phyloP scores from a whole-genome alignment of 2,329 filamentous ascomycete genomes.

The Magnaporthiopsis incrustans region DNA sequence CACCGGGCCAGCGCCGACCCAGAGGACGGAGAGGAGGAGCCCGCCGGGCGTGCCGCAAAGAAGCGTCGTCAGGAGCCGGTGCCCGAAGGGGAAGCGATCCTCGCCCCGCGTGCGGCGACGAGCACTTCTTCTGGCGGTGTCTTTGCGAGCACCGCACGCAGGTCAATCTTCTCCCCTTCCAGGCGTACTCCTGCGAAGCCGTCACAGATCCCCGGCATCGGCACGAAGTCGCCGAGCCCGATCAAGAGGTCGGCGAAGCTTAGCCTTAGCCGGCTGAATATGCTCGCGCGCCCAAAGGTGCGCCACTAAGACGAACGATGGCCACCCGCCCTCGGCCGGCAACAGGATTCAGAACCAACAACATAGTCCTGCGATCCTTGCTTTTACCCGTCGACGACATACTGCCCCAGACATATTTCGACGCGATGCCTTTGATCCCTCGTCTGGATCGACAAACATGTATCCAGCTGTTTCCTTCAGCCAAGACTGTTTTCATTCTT shows the following conservation, averaged over 20 bases:
- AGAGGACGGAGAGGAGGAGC: slow-evolving; percentile 43
- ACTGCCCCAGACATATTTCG: not conserved
- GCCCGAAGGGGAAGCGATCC: slow-evolving; percentile 42
- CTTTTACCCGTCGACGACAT: not conserved
- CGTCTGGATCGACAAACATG: not conserved
- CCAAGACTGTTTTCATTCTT: not conserved
- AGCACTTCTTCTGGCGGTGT: slow-evolving; percentile 1
- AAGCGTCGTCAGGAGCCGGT: slow-evolving; percentile 45
- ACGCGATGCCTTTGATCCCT: not conserved
- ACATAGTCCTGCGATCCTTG: not conserved
- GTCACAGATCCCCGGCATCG: slow-evolving; percentile 7
- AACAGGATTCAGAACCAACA: not conserved
- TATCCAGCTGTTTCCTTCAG: not conserved
- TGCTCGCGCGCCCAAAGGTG: slow-evolving; percentile 53
- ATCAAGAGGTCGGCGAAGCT: slow-evolving; percentile 44
- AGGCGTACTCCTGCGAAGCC: slow-evolving; percentile 22
- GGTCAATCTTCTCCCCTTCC: slow-evolving; percentile 13
- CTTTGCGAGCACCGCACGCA: slow-evolving; percentile 25
- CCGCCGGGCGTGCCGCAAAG: slow-evolving; percentile 44
- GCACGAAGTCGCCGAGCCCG: slow-evolving; percentile 30
- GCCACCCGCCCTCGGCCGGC: not conserved
- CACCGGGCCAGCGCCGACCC: slow-evolving; percentile 49
- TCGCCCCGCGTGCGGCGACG: slow-evolving; percentile 38
- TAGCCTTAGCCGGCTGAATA: slow-evolving; percentile 51
- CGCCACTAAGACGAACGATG: slow-evolving; percentile 25